phyloP scores from a whole-genome alignment of 768 basidiomycete species.

The Botryobasidium botryosum region DNA sequence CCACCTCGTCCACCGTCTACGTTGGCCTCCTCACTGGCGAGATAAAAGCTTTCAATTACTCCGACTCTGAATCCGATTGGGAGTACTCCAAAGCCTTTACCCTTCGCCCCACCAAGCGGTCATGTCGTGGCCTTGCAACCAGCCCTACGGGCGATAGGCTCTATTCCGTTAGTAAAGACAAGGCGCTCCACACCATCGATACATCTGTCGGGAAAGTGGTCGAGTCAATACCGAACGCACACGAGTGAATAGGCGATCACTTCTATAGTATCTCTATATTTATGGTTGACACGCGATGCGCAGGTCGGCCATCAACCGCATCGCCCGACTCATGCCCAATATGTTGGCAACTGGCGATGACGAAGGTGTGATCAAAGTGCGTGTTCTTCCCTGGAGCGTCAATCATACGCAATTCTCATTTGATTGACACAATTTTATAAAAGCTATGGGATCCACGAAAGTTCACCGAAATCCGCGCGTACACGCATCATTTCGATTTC shows the following conservation, averaged over 20 bases:
- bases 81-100: slow-evolving; percentile 39
- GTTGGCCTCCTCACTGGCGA: slow-evolving; percentile 66
- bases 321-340: slow-evolving; percentile 52
- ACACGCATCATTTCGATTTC: slow-evolving; percentile 85
- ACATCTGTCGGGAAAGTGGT: slow-evolving; percentile 36
- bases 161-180: slow-evolving; percentile 71
- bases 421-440: neutral
- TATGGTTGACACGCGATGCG: slow-evolving; percentile 11
- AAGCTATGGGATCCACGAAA: slow-evolving; percentile 86
- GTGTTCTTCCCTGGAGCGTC: neutral
- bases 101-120: slow-evolving; percentile 61
- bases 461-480: slow-evolving; percentile 41
- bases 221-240: slow-evolving; percentile 34
- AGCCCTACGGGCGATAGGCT: slow-evolving; percentile 50
- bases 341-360: slow-evolving; percentile 80
- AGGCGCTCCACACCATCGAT: slow-evolving; percentile 52
- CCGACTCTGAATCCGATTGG: slow-evolving; percentile 37
- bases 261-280: slow-evolving; percentile 5
- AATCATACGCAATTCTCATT: neutral
- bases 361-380: slow-evolving; percentile 82
- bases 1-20: slow-evolving; percentile 51
- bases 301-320: slow-evolving; percentile 75
- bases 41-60: slow-evolving; percentile 66
- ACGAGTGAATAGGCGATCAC: slow-evolving; percentile 40
- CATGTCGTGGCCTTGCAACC: slow-evolving; percentile 58